These are phyloP conservation scores for Pythium dissotocum DNA, from an alignment of 352 stramenopile genomes.

Conservation along the genomic window DNA sequence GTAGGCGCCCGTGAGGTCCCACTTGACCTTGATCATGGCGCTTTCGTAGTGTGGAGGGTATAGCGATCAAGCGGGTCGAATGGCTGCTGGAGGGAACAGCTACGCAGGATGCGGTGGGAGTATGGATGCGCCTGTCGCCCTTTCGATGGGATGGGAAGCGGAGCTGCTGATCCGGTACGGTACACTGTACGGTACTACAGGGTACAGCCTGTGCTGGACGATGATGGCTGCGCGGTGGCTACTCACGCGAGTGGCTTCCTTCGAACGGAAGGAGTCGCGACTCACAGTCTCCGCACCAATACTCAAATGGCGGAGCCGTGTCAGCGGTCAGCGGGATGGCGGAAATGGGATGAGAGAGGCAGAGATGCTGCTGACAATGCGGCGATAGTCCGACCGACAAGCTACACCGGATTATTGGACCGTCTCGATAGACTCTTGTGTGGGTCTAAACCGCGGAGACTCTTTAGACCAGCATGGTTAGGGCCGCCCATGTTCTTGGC, in stretches of 20 bases:
- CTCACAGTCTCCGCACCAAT: not conserved
- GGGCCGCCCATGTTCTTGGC: not conserved
- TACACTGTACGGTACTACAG: not conserved
- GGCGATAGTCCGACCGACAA: not conserved
- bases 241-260: not conserved
- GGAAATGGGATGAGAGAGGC: not conserved
- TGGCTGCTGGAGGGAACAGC: not conserved
- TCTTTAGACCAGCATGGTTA: not conserved
- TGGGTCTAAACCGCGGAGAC: not conserved
- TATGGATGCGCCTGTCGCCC: not conserved
- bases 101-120: no score
- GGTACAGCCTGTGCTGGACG: not conserved
- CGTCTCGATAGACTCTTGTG: not conserved
- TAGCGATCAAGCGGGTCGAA: not conserved
- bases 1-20: slow-evolving; percentile 47
- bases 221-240: not conserved
- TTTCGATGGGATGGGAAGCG: not conserved
- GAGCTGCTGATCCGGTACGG: not conserved
- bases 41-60: no score
- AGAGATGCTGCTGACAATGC: slow-evolving; percentile 1
- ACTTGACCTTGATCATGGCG: slow-evolving; percentile 73
- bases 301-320: not conserved
- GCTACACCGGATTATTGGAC: not conserved
- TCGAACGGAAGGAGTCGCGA: not conserved
- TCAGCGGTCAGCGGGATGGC: no score